Percentiles rank a stretch among this genome's conserved stretches.
Conservation (phyloP, 2,329 filamentous ascomycete species). For the Botrytis cinerea region DNA sequence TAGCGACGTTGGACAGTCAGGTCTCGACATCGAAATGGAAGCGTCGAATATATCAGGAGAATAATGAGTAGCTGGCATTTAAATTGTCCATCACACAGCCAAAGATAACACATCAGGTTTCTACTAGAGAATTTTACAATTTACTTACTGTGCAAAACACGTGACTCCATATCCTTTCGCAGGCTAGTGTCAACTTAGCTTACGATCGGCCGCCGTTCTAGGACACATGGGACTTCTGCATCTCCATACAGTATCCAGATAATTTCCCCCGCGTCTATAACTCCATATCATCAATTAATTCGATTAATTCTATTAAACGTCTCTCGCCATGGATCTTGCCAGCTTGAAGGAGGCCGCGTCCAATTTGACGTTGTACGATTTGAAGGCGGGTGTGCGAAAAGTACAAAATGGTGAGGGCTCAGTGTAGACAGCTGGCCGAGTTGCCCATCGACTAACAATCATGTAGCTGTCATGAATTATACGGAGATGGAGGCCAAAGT, state of each 20-base stretch:
- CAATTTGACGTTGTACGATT: conserved; percentile 72
- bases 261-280: conserved; percentile 25
- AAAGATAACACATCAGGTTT: not conserved
- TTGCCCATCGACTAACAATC: conserved; percentile 33
- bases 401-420: conserved; percentile 69
- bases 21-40: not conserved
- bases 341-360: conserved; percentile 69
- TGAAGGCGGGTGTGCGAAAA: conserved; percentile 75
- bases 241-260: conserved; percentile 25
- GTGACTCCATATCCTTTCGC: not conserved
- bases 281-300: conserved; percentile 1
- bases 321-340: conserved; percentile 62
- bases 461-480: conserved; percentile 73
- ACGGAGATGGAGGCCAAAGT: conserved; percentile 78
- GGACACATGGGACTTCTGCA: conserved; percentile 19
- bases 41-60: no score
- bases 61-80: no score
- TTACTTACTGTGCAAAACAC: rapidly evolving
- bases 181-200: conserved; percentile 10
- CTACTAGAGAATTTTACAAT: no score
- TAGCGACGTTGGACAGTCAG: not conserved
- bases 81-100: not conserved
- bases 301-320: not conserved
- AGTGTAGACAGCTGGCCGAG: conserved; percentile 33
- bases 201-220: conserved; percentile 16